These are phyloP conservation scores for Candida awuae DNA, from an alignment of 805 yeast species.

Conservation along the genomic window DNA sequence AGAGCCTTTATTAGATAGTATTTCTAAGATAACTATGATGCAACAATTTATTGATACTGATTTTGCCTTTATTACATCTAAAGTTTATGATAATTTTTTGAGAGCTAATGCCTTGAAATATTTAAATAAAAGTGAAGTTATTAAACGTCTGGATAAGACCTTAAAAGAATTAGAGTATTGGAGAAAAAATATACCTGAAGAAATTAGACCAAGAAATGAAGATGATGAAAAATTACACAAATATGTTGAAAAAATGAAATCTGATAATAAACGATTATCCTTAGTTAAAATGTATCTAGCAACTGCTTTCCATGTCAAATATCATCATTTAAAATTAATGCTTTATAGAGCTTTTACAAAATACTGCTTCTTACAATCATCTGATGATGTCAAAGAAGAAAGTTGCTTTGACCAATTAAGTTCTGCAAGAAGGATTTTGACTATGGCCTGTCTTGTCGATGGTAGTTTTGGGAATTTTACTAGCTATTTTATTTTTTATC, in stretches of 20 bases:
- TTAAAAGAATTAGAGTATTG: conserved; percentile 24
- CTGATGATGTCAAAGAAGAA: background rate
- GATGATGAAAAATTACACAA: conserved; percentile 8
- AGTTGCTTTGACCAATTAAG: conserved; percentile 15
- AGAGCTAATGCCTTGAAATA: conserved; percentile 22
- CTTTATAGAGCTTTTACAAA: conserved; percentile 19
- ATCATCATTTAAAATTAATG: conserved; percentile 22
- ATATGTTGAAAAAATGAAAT: conserved; percentile 7
- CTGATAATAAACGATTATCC: conserved; percentile 3
- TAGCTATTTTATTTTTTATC: conserved; percentile 22
- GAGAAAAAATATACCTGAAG: conserved; percentile 22
- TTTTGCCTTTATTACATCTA: conserved; percentile 21
- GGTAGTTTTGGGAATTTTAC: conserved; percentile 12
- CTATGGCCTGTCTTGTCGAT: conserved; percentile 15
- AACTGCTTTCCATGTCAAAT: conserved; percentile 19
- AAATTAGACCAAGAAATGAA: conserved; percentile 17
- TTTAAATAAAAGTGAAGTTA: conserved; percentile 15
- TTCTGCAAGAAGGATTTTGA: conserved; percentile 24
- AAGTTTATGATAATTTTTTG: conserved; percentile 22
- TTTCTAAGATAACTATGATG: background rate
- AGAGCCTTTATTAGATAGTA: conserved; percentile 4
- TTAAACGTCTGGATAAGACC: conserved; percentile 10
- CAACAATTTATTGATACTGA: conserved; percentile 18
- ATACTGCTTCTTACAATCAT: background rate
- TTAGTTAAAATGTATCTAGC: conserved; percentile 9